Conservation (phyloP, 1,284 basidiomycete genomes). For the Cryptococcus sp. region DNA sequence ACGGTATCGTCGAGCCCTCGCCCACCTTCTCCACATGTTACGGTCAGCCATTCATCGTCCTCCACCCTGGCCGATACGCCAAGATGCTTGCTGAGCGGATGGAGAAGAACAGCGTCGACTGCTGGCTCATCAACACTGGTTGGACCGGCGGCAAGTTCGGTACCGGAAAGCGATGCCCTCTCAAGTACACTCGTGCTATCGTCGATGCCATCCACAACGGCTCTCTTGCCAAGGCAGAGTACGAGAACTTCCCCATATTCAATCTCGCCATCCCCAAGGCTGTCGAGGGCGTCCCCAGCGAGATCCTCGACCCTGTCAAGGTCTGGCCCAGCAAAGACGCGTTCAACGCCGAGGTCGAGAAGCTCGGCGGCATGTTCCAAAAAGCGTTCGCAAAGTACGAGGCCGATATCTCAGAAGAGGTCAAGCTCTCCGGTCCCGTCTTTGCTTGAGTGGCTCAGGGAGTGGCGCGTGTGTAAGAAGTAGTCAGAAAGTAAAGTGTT, state of each 20-base stretch:
- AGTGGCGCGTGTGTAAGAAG: not conserved
- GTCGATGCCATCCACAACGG: conserved; percentile 97
- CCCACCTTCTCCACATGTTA: conserved; percentile 99
- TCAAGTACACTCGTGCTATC: conserved; percentile 93
- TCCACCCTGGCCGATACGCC: conserved; percentile 93
- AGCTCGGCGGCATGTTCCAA: conserved; percentile 87
- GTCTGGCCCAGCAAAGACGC: conserved; percentile 86
- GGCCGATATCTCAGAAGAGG: conserved; percentile 74
- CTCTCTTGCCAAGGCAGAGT: conserved; percentile 81
- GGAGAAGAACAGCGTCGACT: conserved; percentile 85
- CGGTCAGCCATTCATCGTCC: conserved; percentile 97
- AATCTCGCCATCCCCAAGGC: conserved; percentile 76
- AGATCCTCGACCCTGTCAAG: conserved; percentile 79
- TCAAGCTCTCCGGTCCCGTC: conserved; percentile 73
- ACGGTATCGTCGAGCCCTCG: conserved; percentile 95
- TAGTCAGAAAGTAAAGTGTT: no score
- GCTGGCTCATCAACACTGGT: conserved; percentile 99
- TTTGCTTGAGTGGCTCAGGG: conserved; percentile 17
- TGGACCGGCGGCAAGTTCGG: conserved; percentile 98
- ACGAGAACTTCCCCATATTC: conserved; percentile 78
- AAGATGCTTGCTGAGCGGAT: conserved; percentile 96
- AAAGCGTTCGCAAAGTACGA: conserved; percentile 90
- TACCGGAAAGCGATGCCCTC: conserved; percentile 83
- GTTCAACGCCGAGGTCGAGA: conserved; percentile 79
- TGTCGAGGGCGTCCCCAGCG: conserved; percentile 80